A percentile compares a stretch with the other conserved stretches of the same genome.
Conservation (phyloP, 2,329 filamentous ascomycete genomes). For the Xylariaceae sp. region DNA sequence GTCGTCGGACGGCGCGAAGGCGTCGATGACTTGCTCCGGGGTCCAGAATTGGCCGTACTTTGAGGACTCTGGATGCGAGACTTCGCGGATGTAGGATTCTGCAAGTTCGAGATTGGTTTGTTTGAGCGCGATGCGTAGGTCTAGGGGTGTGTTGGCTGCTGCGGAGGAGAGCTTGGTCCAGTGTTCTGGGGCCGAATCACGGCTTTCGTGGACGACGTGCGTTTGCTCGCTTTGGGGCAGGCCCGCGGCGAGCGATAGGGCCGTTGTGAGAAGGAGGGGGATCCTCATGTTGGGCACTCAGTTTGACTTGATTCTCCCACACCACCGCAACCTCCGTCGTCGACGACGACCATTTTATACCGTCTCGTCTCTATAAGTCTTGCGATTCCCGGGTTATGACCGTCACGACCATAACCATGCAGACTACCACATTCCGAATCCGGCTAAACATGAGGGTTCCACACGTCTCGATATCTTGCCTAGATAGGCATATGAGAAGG, state of each 20-base stretch:
- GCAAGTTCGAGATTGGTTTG: slow-evolving; percentile 7
- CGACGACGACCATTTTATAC: too few relatives aligned
- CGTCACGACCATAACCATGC: neutral
- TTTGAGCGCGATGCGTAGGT: slow-evolving; percentile 10
- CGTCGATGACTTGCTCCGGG: slow-evolving; percentile 5
- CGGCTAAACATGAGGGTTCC: neutral
- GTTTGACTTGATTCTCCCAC: too few relatives aligned
- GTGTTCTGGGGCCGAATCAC: neutral
- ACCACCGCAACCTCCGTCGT: too few relatives aligned
- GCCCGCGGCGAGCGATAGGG: neutral
- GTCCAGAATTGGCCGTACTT: slow-evolving; percentile 10
- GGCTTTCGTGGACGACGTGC: slow-evolving; percentile 11
- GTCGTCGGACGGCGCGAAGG: slow-evolving; percentile 9
- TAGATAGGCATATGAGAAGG: neutral
- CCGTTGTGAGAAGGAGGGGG: neutral
- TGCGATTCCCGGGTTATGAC: too few relatives aligned
- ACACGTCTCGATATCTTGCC: neutral
- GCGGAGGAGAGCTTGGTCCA: slow-evolving; percentile 5
- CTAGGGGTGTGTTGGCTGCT: neutral
- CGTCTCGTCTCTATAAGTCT: too few relatives aligned
- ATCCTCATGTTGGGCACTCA: neutral
- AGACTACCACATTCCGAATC: neutral
- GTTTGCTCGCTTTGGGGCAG: neutral
- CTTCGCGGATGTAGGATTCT: slow-evolving; percentile 7
- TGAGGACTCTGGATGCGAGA: slow-evolving; percentile 5